A percentile compares a stretch with the other conserved stretches of the same genome.
phyloP scores from a whole-genome alignment of 768 basidiomycete genomes.

The Leucocoprinus sp. region DNA sequence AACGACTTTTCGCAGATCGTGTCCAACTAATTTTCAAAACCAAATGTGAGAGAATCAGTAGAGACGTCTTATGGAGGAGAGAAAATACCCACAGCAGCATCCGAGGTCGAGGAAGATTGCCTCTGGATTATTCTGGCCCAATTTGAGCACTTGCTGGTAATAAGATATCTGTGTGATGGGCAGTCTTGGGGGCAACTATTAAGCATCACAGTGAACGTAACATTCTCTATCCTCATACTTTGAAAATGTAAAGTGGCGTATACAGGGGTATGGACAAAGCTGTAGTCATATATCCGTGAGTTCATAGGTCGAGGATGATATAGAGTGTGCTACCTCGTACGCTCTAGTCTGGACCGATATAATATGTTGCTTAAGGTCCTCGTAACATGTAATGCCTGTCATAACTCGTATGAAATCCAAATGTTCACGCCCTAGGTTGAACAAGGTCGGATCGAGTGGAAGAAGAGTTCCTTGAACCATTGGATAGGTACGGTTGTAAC shows the following conservation, averaged over 20 bases:
- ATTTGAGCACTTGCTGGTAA: conserved; percentile 23
- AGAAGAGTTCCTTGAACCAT: neutral
- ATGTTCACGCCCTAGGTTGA: conserved; percentile 17
- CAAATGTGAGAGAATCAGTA: neutral
- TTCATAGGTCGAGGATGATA: conserved; percentile 10
- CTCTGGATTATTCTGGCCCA: conserved; percentile 18
- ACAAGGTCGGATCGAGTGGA: conserved; percentile 4
- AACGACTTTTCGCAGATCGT: conserved; percentile 29
- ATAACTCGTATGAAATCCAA: conserved; percentile 25
- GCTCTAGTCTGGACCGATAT: conserved; percentile 29
- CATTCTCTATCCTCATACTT: neutral
- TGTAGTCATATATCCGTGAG: conserved; percentile 13
- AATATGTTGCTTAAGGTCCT: conserved; percentile 32
- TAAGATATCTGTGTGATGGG: conserved; percentile 28
- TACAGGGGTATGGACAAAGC: conserved; percentile 28
- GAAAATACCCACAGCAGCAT: conserved; percentile 30
- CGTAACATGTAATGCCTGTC: conserved; percentile 29
- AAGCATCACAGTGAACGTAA: too few relatives aligned
- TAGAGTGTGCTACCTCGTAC: conserved; percentile 14
- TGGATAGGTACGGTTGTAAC: too few relatives aligned
- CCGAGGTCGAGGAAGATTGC: conserved; percentile 35
- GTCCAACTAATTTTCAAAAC: conserved; percentile 25
- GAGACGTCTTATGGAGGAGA: neutral
- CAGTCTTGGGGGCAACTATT: conserved; percentile 13
- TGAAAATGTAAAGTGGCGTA: conserved; percentile 9